These are phyloP conservation scores for Eucalyptus melliodora DNA, from an alignment of 345 rosid species.

Conservation along the genomic window DNA sequence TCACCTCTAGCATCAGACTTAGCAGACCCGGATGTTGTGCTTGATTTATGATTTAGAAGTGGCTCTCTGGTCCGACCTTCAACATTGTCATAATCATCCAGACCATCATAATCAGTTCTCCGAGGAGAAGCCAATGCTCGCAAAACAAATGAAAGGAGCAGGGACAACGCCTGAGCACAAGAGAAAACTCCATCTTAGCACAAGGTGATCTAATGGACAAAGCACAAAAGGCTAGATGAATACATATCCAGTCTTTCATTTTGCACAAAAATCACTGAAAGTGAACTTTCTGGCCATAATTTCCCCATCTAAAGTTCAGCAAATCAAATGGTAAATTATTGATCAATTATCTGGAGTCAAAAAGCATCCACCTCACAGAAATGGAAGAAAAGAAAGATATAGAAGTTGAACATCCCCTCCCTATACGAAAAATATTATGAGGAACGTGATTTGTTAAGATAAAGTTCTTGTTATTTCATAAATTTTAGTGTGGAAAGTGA, in stretches of 20 bases:
- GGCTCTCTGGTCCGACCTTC: constrained; percentile 51
- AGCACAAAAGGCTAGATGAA: not conserved
- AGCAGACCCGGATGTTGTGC: constrained; percentile 43
- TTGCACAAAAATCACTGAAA: not conserved
- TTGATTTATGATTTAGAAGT: constrained; percentile 48
- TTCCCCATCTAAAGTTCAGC: not conserved
- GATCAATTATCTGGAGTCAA: not conserved
- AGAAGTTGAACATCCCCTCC: not conserved
- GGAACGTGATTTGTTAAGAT: not conserved
- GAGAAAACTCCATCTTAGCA: not conserved
- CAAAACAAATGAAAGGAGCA: constrained; percentile 60
- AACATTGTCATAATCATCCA: not conserved
- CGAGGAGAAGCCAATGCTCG: constrained; percentile 58
- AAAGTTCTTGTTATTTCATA: not conserved
- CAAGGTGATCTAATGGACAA: not conserved
- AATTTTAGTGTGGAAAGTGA: not conserved
- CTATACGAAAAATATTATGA: not conserved
- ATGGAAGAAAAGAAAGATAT: not conserved
- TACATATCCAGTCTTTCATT: not conserved
- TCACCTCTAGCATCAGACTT: constrained; percentile 18
- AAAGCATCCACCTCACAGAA: not conserved
- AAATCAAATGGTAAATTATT: not conserved
- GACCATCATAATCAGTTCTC: constrained; percentile 16
- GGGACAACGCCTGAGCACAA: constrained; percentile 43
- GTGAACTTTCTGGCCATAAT: not conserved